Base-by-base conservation (phyloP, 768 basidiomycete genomes). In the Panaeolus papilionaceus region DNA sequence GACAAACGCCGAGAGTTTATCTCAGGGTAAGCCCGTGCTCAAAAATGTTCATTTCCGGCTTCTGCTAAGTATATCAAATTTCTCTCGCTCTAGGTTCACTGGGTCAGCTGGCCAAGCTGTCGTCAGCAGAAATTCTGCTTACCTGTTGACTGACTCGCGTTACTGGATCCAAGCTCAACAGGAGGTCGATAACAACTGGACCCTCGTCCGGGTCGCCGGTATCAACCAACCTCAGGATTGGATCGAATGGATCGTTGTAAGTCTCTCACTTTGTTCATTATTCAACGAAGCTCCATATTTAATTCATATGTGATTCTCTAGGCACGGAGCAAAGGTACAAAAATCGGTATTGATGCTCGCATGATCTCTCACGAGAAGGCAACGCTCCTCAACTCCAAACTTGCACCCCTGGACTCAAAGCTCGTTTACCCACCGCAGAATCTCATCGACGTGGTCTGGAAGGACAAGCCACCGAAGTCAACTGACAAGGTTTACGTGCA, bases 381-480 rank as follows among this genome's bases (percentile, higher is more conserved):
- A 14, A 81, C 84, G 10, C 78, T 83, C 51, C 80, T 95, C 64
- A 88, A 86, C 68, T 73, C 83, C 51, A 87, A 86, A 70, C 82
- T 95, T 8, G 77, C 76, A 20, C 47, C 80, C 49, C 83, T 84
- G 64, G 82, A 80, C 63, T 88, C 91, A 16, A 92, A 91, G 76
- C 82, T 96, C 67, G 83, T 90, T 20, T 95, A 91, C 71, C 94
- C 94, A 0, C 86, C 91, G 10, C 88, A 93, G 75, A 97, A 97
- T 76, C 83, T 95, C 40, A 80, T 96, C 61, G 95, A 97, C 75
- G 81, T 92, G 2, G 80, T 90, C 49, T 96, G 95, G 94, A 87
- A 86, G 69, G 87, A 89, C 49, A 92, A 94, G 70, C 94, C 94
- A 1, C 63, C 79, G 3, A 90, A 92, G 67, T 88, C 92, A 10